Evolutionary conservation across 2,329 filamentous ascomycete genomes (phyloP), one percentile per base, ranked within the genome.

Genomic region (Nigrospora sphaerica): DNA sequence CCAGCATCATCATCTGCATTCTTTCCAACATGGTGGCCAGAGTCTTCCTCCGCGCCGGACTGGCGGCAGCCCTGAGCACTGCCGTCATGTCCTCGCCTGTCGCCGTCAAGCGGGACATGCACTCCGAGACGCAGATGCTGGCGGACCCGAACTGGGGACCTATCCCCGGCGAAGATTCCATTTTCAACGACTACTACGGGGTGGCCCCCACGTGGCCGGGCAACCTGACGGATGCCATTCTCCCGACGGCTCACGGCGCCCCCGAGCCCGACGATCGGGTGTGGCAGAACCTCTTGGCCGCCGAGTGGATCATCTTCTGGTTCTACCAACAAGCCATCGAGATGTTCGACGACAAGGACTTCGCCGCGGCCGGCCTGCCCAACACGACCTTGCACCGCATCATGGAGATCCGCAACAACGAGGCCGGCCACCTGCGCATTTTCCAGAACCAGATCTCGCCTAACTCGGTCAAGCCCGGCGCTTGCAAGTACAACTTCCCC

Each of bases 21-120:
- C 16, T 3, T n/a, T 33, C 12, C 18, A 37, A 12, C 23, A 44
- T 44, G 42, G 34, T 13, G 12, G 34, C 19, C 7, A 35, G 17
- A 18, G 81, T 82, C 57, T 72, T 82, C 38, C 69, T 81, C 18
- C 73, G 79, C 32, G 75, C 78, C 43, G 78, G 82, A 63, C 70
- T 81, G 59, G 74, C 82, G 45, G 78, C 78, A 12, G n/a, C 42
- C n/a, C 6, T 44, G 11, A 34, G 33, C 33, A 23, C 33, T 16
- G 14, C 31, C 5, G 19, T 23, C 34, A 19, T 31, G 9, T 28
- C 33, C 14, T 16, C 19, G 19, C 42, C 42, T 14, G 14, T 44
- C 42, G 28, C 17, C 11, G 42, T 19, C 12, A 19, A 18, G 19
- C 13, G 34, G 16, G 34, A 36, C 34, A 14, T 36, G 14, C 35